A percentile compares a stretch with the other conserved stretches of the same genome.
phyloP scores from a whole-genome alignment of 495 filamentous ascomycete species.

The Evernia prunastri region DNA sequence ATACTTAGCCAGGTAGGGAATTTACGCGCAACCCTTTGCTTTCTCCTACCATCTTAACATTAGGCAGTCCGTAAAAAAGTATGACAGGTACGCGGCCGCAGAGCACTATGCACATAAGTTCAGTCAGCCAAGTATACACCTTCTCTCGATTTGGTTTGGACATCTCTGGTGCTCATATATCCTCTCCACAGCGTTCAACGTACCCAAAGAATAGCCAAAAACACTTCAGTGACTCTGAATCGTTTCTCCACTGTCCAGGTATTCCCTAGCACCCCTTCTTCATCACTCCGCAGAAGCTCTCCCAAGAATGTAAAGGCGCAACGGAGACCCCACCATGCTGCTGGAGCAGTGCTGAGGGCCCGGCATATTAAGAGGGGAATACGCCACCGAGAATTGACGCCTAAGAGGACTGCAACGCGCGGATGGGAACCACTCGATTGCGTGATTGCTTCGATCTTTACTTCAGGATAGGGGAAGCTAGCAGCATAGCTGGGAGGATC shows the following conservation, averaged over 20 bases:
- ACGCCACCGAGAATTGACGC: slow-evolving; percentile 56
- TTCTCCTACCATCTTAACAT: slow-evolving; percentile 76
- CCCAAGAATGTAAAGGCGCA: slow-evolving; percentile 55
- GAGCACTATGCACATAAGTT: slow-evolving; percentile 51
- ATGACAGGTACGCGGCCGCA: slow-evolving; percentile 78
- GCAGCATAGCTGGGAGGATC: slow-evolving; percentile 25
- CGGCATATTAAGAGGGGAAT: slow-evolving; percentile 56
- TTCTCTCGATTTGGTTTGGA: not conserved
- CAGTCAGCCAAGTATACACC: slow-evolving; percentile 5
- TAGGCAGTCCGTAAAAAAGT: slow-evolving; percentile 85
- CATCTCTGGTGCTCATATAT: not conserved
- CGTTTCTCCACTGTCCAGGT: slow-evolving; percentile 48
- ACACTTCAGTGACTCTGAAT: slow-evolving; percentile 67
- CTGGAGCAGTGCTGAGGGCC: slow-evolving; percentile 52
- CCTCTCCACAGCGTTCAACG: slow-evolving; percentile 26
- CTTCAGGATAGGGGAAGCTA: slow-evolving; percentile 9
- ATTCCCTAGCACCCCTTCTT: slow-evolving; percentile 41
- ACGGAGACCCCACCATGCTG: slow-evolving; percentile 56
- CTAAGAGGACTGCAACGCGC: slow-evolving; percentile 58
- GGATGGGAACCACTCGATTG: slow-evolving; percentile 47
- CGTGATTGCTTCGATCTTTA: slow-evolving; percentile 25
- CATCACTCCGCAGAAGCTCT: slow-evolving; percentile 45
- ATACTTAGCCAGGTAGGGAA: not conserved
- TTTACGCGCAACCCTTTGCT: not conserved
- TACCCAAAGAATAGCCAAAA: slow-evolving; percentile 80